phyloP scores from a whole-genome alignment of 805 yeast genomes.

The Lachancea lanzarotensis region DNA sequence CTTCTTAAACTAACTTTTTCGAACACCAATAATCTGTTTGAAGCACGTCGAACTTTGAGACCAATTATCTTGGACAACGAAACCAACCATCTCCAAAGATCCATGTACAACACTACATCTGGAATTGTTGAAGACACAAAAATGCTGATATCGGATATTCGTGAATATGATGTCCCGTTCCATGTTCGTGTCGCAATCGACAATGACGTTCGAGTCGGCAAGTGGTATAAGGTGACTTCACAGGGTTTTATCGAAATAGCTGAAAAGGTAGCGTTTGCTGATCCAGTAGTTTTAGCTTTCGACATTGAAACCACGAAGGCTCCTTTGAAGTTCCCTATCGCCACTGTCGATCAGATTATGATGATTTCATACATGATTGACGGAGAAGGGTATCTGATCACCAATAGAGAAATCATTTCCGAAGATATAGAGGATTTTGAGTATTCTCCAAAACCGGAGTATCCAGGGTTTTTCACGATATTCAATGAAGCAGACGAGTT shows the following conservation, averaged over 20 bases:
- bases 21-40: constrained; percentile 64
- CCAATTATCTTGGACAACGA: constrained; percentile 70
- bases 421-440: constrained; percentile 96
- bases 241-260: constrained; percentile 47
- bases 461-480: constrained; percentile 80
- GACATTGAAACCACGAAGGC: constrained; percentile 98
- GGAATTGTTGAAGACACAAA: constrained; percentile 48
- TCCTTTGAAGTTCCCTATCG: constrained; percentile 92
- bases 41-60: constrained; percentile 60
- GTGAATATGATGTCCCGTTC: constrained; percentile 95
- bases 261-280: constrained; percentile 88
- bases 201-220: constrained; percentile 78
- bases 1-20: constrained; percentile 66
- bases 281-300: constrained; percentile 92
- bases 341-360: constrained; percentile 87
- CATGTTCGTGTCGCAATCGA: constrained; percentile 97
- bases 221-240: constrained; percentile 84
- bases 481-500: constrained; percentile 87
- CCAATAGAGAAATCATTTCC: constrained; percentile 89
- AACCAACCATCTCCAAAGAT: constrained; percentile 52
- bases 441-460: constrained; percentile 95
- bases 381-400: constrained; percentile 90
- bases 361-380: constrained; percentile 99
- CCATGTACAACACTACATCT: constrained; percentile 43
- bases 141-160: constrained; percentile 61